A percentile compares a stretch with the other conserved stretches of the same genome.
Conservation (phyloP, 1,139 yeast species). For the Yamadazyma atlantica region DNA sequence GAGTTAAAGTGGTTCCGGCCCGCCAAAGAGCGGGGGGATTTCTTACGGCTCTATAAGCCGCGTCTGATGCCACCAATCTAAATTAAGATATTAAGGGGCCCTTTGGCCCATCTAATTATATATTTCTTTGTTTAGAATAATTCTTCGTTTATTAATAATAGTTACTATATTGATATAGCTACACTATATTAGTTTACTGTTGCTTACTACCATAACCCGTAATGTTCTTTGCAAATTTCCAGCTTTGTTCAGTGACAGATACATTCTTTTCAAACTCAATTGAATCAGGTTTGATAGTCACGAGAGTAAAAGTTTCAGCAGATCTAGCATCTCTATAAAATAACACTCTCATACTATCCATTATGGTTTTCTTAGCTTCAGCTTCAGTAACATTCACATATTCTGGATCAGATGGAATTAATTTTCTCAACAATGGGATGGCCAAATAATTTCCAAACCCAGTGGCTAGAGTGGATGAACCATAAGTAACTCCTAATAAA, state of each 20-base stretch:
- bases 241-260: conserved; percentile 71
- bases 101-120: no score
- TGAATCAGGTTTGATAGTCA: conserved; percentile 56
- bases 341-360: conserved; percentile 90
- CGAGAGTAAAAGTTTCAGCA: conserved; percentile 78
- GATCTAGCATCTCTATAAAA: conserved; percentile 97
- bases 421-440: conserved; percentile 82
- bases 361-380: conserved; percentile 71
- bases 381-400: conserved; percentile 65
- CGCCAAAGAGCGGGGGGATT: no score
- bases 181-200: conserved; percentile 11
- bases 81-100: no score
- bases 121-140: no score
- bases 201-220: conserved; percentile 81
- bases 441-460: conserved; percentile 98
- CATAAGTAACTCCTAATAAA: conserved; percentile 85
- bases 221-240: conserved; percentile 90
- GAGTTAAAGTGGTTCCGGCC: no score
- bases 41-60: no score
- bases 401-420: conserved; percentile 79
- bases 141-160: neutral
- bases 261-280: conserved; percentile 65
- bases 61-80: no score
- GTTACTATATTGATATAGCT: no score
- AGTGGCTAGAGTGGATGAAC: conserved; percentile 88